A percentile compares a stretch with the other conserved stretches of the same genome.
These are phyloP conservation scores for Candida montana DNA, from an alignment of 805 yeast species.

Conservation along the genomic window DNA sequence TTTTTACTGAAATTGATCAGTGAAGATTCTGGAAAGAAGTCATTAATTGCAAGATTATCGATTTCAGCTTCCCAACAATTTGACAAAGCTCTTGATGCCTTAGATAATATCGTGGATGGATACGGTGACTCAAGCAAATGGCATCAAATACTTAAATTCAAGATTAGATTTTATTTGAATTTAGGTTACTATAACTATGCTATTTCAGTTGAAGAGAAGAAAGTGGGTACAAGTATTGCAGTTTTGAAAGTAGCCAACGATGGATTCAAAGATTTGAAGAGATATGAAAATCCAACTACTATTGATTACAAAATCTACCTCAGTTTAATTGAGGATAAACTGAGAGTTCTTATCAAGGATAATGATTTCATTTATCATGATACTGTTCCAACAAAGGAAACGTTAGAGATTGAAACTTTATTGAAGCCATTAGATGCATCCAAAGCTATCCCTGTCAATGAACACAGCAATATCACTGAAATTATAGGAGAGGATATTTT, in stretches of 20 bases:
- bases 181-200: conserved; percentile 59
- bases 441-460: conserved; percentile 47
- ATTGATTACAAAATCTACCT: conserved; percentile 29
- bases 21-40: conserved; percentile 44
- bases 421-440: conserved; percentile 67
- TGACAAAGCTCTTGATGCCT: conserved; percentile 42
- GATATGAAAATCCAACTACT: conserved; percentile 29
- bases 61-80: conserved; percentile 53
- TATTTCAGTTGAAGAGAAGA: conserved; percentile 46
- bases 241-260: conserved; percentile 48
- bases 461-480: conserved; percentile 41
- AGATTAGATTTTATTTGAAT: conserved; percentile 50
- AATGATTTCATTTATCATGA: conserved; percentile 90
- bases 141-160: conserved; percentile 45
- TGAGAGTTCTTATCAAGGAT: conserved; percentile 56
- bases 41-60: conserved; percentile 75
- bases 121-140: conserved; percentile 45
- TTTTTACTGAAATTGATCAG: conserved; percentile 58
- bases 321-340: conserved; percentile 30
- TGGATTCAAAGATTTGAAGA: conserved; percentile 25
- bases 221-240: conserved; percentile 76
- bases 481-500: conserved; percentile 52
- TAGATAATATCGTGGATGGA: conserved; percentile 34
- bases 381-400: conserved; percentile 52
- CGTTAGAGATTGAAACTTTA: conserved; percentile 44